Percentiles rank a stretch among this genome's conserved stretches.
phyloP scores from a whole-genome alignment of 768 basidiomycete genomes.

The Fomitopsis serialis region DNA sequence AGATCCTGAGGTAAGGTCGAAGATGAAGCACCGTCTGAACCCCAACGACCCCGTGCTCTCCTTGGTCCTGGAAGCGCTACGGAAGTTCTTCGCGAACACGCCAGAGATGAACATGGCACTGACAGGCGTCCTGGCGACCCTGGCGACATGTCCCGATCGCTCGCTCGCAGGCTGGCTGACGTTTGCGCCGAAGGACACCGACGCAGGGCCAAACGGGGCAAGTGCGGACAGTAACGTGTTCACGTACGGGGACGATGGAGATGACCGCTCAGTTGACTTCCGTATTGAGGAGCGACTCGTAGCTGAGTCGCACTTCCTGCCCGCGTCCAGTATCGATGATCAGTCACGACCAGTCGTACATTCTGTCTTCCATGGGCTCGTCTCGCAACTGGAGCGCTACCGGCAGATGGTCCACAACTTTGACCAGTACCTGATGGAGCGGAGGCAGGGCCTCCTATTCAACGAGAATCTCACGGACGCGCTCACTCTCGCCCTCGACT shows the following conservation, averaged over 20 bases:
- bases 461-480: slow-evolving; percentile 92
- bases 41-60: slow-evolving; percentile 74
- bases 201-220: slow-evolving; percentile 8
- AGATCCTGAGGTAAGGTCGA: slow-evolving; percentile 33
- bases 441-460: slow-evolving; percentile 85
- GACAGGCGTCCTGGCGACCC: slow-evolving; percentile 73
- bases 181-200: slow-evolving; percentile 45
- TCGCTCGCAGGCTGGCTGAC: slow-evolving; percentile 88
- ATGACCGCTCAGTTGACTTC: slow-evolving; percentile 81
- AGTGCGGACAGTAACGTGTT: slow-evolving; percentile 15
- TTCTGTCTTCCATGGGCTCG: slow-evolving; percentile 74
- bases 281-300: slow-evolving; percentile 60
- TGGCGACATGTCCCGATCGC: slow-evolving; percentile 83
- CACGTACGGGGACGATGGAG: slow-evolving; percentile 46
- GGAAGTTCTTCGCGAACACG: slow-evolving; percentile 79
- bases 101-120: slow-evolving; percentile 86
- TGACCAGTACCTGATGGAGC: slow-evolving; percentile 78
- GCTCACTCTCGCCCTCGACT: slow-evolving; percentile 64
- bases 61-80: slow-evolving; percentile 60
- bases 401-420: slow-evolving; percentile 71
- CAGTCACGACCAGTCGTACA: slow-evolving; percentile 74
- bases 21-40: slow-evolving; percentile 69
- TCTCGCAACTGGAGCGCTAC: slow-evolving; percentile 78
- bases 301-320: slow-evolving; percentile 50
- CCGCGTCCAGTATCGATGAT: slow-evolving; percentile 66